Conservation (phyloP, 2,329 filamentous ascomycete species). For the Byssothecium circinans region DNA sequence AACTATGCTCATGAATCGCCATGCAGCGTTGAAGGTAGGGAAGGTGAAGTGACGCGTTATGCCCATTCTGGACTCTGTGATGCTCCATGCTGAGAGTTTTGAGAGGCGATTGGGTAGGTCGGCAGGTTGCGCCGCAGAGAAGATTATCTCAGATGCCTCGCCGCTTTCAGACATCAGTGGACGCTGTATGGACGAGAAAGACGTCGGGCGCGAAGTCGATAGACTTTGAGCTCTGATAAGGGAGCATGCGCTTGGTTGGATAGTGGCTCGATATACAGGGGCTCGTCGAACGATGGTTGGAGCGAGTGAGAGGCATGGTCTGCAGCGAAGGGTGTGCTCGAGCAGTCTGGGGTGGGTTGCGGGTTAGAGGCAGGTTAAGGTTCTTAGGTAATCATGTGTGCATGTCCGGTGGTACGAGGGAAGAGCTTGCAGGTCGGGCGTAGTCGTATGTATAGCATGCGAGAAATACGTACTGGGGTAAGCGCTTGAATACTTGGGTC, state of each 20-base stretch:
- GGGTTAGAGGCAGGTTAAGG: slow-evolving; percentile 24
- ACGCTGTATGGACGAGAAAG: not conserved
- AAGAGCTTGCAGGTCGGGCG: slow-evolving; percentile 21
- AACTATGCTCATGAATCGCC: slow-evolving; percentile 37
- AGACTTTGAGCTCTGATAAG: not conserved
- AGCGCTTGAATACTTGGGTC: slow-evolving; percentile 11
- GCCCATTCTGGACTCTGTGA: slow-evolving; percentile 26
- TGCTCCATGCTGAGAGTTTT: slow-evolving; percentile 27
- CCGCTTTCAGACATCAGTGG: slow-evolving; percentile 3
- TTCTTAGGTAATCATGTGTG: slow-evolving; percentile 31
- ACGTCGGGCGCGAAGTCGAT: not conserved
- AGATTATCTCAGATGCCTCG: slow-evolving; percentile 21
- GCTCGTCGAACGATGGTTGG: not conserved
- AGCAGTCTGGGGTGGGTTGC: slow-evolving; percentile 15
- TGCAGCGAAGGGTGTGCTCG: slow-evolving; percentile 12
- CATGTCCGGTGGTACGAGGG: slow-evolving; percentile 16
- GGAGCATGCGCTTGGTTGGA: not conserved
- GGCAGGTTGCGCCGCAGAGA: slow-evolving; percentile 30
- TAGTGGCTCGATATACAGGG: not conserved
- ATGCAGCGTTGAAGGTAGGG: slow-evolving; percentile 33
- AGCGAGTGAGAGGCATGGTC: slow-evolving; percentile 1
- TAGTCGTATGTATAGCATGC: slow-evolving; percentile 5
- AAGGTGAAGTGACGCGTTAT: slow-evolving; percentile 34
- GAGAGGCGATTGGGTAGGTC: slow-evolving; percentile 29
- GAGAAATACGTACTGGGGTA: slow-evolving; percentile 29